Evolutionary conservation across 176 grass and related monocot genomes (phyloP), one percentile per base, ranked within the genome.

Genomic region (Aegilops longissima): DNA sequence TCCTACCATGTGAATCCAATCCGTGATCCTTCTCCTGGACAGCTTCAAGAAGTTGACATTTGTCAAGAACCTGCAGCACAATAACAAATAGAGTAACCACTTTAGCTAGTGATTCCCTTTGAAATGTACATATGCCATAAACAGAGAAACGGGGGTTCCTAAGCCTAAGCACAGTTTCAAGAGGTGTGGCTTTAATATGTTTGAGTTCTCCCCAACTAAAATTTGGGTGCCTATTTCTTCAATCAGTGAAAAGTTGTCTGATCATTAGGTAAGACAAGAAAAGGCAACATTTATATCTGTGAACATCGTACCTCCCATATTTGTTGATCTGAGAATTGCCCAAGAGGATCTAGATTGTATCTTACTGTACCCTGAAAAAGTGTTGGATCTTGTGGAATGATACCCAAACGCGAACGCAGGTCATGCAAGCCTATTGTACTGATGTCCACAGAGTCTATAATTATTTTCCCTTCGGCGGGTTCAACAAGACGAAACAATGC

Each of bases 371-470:
- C 96, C 72, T 91, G 78, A 86, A 98, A 98, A 39, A 98, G 93
- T 25, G 94, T 98, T 9, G 96, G 96, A 82, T 98, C 96, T 90
- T 98, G 96, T n/a, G 96, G 96, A 89, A 98, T 98, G 79, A 98
- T 93, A 77, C 96, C 96, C 82, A 98, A 82, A 12, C 92, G 86
- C 39, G 96, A 94, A 29, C 96, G 91, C 82, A 98, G 66, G 79
- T 98, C 96, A 83, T 96, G 96, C 71, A 98, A 85, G 18, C 96
- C 96, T 75, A 98, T 87, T 30, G 54, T 82, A 34, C 86, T 85
- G 76, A 96, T 94, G 52, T 98, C 92, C 82, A 93, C 1, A 14
- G 76, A 67, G 72, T 98, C 94, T 70, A 98, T 91, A 23, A 91
- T 83, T 83, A 98, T 96, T 80, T 87, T 88, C 49, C 96, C 96